Evolutionary conservation across 176 grass and related monocot species (phyloP).

Genomic region (Alopecurus myosuroides): DNA sequence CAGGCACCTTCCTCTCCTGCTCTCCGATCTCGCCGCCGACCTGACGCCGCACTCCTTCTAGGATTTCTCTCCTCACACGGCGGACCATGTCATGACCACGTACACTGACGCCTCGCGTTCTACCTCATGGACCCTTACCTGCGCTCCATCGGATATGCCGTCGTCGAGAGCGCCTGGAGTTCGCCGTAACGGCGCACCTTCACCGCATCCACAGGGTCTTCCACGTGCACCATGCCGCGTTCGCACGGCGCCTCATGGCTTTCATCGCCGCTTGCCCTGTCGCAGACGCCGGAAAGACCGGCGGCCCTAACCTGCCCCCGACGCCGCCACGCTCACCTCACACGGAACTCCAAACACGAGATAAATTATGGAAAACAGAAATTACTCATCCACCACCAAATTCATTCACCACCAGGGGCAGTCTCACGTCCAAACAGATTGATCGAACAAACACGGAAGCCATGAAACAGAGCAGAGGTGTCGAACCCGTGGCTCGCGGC

Average conservation of each 20-base stretch:
- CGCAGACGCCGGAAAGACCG: too few relatives aligned
- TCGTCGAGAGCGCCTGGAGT: neutral
- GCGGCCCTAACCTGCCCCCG: too few relatives aligned
- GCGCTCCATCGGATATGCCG: neutral
- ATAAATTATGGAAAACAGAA: too few relatives aligned
- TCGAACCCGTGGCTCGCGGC: too few relatives aligned
- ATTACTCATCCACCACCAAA: too few relatives aligned
- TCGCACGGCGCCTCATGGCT: neutral
- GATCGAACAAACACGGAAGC: too few relatives aligned
- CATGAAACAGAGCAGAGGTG: too few relatives aligned
- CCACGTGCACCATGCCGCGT: neutral
- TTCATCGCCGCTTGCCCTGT: neutral
- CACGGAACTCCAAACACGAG: too few relatives aligned
- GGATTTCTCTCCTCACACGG: neutral
- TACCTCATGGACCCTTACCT: neutral
- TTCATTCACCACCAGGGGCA: too few relatives aligned
- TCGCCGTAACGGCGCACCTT: neutral
- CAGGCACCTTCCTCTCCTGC: neutral
- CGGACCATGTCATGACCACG: neutral
- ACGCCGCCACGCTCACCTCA: too few relatives aligned
- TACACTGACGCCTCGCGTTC: neutral
- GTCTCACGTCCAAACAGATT: too few relatives aligned
- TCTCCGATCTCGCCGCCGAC: neutral
- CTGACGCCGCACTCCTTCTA: neutral
- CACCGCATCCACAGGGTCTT: neutral